These are phyloP conservation scores for Globisporangium barbulae DNA, from an alignment of 352 stramenopile genomes.

Conservation along the genomic window DNA sequence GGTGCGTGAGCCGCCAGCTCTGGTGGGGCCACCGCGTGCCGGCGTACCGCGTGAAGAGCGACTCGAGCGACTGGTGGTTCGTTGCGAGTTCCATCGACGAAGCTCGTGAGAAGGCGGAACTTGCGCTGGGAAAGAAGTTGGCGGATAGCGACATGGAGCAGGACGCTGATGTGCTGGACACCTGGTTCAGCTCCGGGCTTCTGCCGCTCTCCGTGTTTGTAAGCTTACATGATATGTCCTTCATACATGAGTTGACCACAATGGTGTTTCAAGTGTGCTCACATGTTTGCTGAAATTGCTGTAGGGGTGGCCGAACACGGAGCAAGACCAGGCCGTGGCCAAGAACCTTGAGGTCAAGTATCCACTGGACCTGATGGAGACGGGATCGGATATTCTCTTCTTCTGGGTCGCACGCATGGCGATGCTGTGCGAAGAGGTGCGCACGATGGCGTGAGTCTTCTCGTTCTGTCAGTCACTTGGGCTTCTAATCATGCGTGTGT, in stretches of 20 bases:
- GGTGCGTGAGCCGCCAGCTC: constrained; percentile 98
- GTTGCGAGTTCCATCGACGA: constrained; percentile 92
- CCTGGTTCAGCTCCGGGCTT: constrained; percentile 98
- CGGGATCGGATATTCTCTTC: constrained; percentile 99
- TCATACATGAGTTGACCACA: neutral
- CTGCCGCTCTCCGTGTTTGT: constrained; percentile 90
- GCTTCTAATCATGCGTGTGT: neutral
- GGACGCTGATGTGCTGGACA: constrained; percentile 99
- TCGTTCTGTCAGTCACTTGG: neutral
- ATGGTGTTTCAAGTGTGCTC: neutral
- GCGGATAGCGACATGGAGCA: constrained; percentile 90
- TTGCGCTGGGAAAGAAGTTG: constrained; percentile 64
- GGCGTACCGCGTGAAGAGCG: constrained; percentile 89
- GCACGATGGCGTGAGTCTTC: neutral
- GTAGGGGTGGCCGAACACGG: constrained; percentile 93
- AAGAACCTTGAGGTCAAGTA: constrained; percentile 40
- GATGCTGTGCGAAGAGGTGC: constrained; percentile 98
- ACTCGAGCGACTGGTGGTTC: constrained; percentile 88
- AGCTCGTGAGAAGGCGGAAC: constrained; percentile 87
- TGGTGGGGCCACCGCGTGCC: constrained; percentile 99
- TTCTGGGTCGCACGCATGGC: constrained; percentile 99
- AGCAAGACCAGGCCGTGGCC: constrained; percentile 30
- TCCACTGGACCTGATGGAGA: constrained; percentile 78
- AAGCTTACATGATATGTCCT: neutral
- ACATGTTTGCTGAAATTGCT: constrained; percentile 36